Evolutionary conservation across 495 filamentous ascomycete genomes (phyloP).

Genomic region (Hypoxylon intermedium): DNA sequence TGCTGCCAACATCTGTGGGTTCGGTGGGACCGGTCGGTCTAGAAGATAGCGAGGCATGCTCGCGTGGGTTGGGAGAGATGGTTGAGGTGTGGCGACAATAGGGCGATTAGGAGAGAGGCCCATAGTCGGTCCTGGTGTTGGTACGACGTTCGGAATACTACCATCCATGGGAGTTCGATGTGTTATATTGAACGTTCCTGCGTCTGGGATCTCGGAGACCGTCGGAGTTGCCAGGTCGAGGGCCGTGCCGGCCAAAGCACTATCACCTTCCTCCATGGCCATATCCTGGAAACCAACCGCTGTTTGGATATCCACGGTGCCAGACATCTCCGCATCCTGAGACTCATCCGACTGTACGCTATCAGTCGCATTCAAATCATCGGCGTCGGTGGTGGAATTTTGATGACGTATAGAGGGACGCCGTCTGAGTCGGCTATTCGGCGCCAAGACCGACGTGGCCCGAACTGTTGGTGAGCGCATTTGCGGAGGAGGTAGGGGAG

Average conservation of each 20-base stretch:
- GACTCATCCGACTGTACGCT: conserved; percentile 74
- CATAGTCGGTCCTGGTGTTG: conserved; percentile 65
- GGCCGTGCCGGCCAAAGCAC: conserved; percentile 76
- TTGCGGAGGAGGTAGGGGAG: conserved; percentile 73
- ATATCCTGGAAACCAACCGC: conserved; percentile 82
- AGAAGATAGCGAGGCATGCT: conserved; percentile 74
- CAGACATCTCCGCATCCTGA: conserved; percentile 68
- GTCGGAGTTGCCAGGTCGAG: conserved; percentile 78
- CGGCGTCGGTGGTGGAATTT: conserved; percentile 82
- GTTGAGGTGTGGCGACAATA: conserved; percentile 73
- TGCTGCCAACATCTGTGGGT: conserved; percentile 75
- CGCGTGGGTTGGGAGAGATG: conserved; percentile 66
- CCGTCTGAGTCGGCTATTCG: conserved; percentile 54
- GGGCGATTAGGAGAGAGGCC: conserved; percentile 81
- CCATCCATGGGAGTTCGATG: conserved; percentile 86
- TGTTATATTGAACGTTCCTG: conserved; percentile 95
- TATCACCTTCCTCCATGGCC: conserved; percentile 74
- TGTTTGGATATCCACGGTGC: conserved; percentile 79
- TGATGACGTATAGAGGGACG: conserved; percentile 88
- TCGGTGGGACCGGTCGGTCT: conserved; percentile 69
- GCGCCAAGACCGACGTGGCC: conserved; percentile 56
- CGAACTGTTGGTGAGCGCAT: conserved; percentile 59
- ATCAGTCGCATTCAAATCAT: conserved; percentile 79
- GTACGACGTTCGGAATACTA: conserved; percentile 74
- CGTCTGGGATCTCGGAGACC: conserved; percentile 81